Evolutionary conservation across 2,329 filamentous ascomycete species (phyloP).

Genomic region (Aspergillus carbonarius): DNA sequence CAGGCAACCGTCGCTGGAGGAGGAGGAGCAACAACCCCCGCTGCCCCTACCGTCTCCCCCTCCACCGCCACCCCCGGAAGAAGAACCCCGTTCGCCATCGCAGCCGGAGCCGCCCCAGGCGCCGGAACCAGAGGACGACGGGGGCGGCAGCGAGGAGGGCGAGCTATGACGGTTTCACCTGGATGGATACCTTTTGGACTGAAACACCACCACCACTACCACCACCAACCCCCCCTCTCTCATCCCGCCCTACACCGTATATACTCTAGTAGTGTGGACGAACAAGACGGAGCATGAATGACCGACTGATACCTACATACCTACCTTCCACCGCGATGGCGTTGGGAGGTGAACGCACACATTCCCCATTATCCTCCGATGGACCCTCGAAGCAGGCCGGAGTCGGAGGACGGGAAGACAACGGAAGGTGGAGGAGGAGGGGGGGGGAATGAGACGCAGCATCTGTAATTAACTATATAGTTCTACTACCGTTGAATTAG

Average conservation of each 20-base stretch:
- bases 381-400: background rate
- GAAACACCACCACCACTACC: background rate
- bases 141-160: constrained; percentile 45
- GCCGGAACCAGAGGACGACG: constrained; percentile 27
- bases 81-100: background rate
- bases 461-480: background rate
- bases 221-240: background rate
- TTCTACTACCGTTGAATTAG: background rate
- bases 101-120: background rate
- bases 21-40: constrained; percentile 9
- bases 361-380: background rate
- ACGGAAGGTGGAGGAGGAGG: background rate
- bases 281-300: background rate
- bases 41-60: constrained; percentile 10
- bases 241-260: background rate
- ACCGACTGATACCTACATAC: background rate
- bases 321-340: background rate
- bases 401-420: background rate
- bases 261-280: background rate
- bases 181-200: background rate
- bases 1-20: background rate
- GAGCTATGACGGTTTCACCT: constrained; percentile 31
- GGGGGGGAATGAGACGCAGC: background rate
- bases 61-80: constrained; percentile 8
- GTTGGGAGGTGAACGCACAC: background rate